Percentiles rank a stretch among this genome's conserved stretches.
Conservation (phyloP, 1,284 basidiomycete genomes). For the Fomitiporia mediterranea region DNA sequence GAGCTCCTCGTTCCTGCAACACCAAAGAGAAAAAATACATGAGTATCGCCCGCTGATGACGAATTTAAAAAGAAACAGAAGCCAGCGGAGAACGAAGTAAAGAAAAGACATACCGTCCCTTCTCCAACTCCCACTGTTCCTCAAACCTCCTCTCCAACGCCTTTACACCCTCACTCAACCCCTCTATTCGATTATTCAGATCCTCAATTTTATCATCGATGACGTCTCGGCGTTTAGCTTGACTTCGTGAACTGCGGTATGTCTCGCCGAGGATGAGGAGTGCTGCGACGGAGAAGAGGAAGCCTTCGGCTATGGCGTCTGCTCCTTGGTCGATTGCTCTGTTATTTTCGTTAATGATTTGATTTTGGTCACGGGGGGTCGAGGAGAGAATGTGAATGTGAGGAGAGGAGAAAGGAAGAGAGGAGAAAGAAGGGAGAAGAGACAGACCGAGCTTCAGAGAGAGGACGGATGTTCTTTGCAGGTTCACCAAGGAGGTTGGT, state of each 20-base stretch:
- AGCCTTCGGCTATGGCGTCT: conserved; percentile 81
- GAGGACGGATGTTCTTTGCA: conserved; percentile 69
- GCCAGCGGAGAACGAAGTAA: conserved; percentile 1
- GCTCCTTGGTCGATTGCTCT: conserved; percentile 90
- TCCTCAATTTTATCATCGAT: conserved; percentile 72
- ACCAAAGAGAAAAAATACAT: not conserved
- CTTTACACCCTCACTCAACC: conserved; percentile 44
- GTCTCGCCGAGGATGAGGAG: conserved; percentile 74
- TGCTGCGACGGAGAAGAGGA: conserved; percentile 79
- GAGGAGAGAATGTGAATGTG: not conserved
- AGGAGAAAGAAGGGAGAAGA: not conserved
- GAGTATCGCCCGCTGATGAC: no score
- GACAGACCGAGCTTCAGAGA: conserved; percentile 76
- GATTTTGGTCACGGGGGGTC: not conserved
- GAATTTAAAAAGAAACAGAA: conserved; percentile 13
- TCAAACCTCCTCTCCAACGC: conserved; percentile 42
- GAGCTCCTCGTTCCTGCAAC: conserved; percentile 56
- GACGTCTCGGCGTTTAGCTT: conserved; percentile 67
- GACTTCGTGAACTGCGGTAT: conserved; percentile 70
- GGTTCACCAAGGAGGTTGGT: conserved; percentile 80
- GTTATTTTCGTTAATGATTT: not conserved
- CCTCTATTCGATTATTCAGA: conserved; percentile 44
- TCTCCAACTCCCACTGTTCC: conserved; percentile 39
- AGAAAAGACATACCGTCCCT: conserved; percentile 38
- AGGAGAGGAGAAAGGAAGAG: not conserved